Percentiles rank a stretch among this genome's conserved stretches.
These are phyloP conservation scores for Macadamia integrifolia DNA, from an alignment of 164 flowering plant species.

Conservation along the genomic window DNA sequence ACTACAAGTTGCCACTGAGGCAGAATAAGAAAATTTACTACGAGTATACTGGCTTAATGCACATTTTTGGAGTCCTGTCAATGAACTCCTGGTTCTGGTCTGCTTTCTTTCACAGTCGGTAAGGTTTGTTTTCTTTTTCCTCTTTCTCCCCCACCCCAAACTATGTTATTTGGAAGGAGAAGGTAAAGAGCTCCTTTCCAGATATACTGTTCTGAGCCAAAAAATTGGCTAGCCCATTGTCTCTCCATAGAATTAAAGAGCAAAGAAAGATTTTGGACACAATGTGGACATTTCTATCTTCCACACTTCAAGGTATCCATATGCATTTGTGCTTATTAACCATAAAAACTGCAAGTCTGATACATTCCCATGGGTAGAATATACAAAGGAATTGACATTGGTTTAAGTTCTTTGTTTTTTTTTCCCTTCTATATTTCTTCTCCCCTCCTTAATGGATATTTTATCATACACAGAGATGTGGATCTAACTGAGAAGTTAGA, in stretches of 20 bases:
- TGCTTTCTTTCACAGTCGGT: slow-evolving; percentile 85
- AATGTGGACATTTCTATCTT: background rate
- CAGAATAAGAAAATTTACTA: slow-evolving; percentile 60
- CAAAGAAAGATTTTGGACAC: background rate
- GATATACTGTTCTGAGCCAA: background rate
- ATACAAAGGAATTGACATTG: background rate
- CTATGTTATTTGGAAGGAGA: background rate
- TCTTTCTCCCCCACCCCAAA: background rate
- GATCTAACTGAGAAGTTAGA: slow-evolving; percentile 77
- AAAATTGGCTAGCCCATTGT: background rate
- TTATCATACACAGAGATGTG: slow-evolving; percentile 53
- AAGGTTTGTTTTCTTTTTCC: slow-evolving; percentile 17
- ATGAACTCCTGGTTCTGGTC: slow-evolving; percentile 97
- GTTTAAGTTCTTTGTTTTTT: background rate
- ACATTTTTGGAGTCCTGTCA: slow-evolving; percentile 66
- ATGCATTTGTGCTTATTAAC: background rate
- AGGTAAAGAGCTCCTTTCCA: background rate
- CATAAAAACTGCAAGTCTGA: background rate
- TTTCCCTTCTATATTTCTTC: background rate
- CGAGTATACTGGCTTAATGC: slow-evolving; percentile 76
- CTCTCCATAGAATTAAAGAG: background rate
- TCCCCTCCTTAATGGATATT: slow-evolving; percentile 1
- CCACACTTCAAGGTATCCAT: background rate
- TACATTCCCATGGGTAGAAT: background rate
- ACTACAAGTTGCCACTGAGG: slow-evolving; percentile 73